Evolutionary conservation across 176 grass and related monocot species (phyloP).

Genomic region (Oryza glumipatula): DNA sequence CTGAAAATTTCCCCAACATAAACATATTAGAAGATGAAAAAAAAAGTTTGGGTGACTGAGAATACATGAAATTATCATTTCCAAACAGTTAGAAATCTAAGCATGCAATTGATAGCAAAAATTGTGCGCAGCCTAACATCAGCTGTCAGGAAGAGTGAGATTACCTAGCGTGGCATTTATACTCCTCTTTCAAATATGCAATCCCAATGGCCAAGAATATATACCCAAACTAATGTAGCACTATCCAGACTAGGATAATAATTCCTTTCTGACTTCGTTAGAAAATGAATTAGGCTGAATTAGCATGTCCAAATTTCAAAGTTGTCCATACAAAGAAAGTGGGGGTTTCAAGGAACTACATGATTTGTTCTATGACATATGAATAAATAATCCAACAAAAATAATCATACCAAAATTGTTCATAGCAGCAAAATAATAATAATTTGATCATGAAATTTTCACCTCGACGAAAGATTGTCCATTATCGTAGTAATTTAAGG

Average conservation of each 20-base stretch:
- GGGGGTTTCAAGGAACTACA: neutral
- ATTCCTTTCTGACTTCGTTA: neutral
- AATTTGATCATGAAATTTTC: neutral
- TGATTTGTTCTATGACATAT: neutral
- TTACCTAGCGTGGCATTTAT: neutral
- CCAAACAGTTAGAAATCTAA: neutral
- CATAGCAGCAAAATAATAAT: conserved; percentile 1
- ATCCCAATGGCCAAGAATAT: neutral
- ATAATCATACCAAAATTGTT: neutral
- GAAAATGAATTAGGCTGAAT: neutral
- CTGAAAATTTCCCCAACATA: conserved; percentile 45
- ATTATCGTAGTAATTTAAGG: neutral
- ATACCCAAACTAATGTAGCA: neutral
- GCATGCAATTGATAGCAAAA: neutral
- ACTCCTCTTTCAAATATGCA: neutral
- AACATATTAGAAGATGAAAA: conserved; percentile 21
- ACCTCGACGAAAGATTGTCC: neutral
- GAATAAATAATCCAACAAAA: neutral
- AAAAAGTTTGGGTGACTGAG: neutral
- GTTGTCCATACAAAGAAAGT: conserved; percentile 1
- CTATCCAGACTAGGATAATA: neutral
- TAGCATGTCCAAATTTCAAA: conserved; percentile 4
- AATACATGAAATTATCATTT: conserved; percentile 32
- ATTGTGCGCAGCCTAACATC: neutral
- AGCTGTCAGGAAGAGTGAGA: neutral